Evolutionary conservation across 1,284 basidiomycete genomes (phyloP), one percentile per base, ranked within the genome.

Genomic region (Stereum hirsutum): DNA sequence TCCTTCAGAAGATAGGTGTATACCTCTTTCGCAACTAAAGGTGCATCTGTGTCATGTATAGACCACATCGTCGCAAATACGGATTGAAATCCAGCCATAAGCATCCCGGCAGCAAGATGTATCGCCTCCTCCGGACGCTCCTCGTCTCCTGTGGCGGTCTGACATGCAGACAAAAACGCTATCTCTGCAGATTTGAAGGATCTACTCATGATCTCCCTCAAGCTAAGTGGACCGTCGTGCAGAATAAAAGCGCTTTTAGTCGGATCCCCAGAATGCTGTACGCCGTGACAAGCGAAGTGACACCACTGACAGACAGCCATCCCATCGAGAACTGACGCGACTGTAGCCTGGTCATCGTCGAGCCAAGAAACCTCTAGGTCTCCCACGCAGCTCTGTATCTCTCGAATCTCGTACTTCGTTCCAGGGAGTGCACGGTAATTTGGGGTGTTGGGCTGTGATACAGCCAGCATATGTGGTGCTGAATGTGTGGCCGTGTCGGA

Each of bases 11-110:
- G 33, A n/a, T 35, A 17, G 10, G 33, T 14, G 17, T 35, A 35
- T 4, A 35, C 15, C 10, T 12, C 15, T 2, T 10, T 20, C 11
- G 33, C 33, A 20, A 35, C 33, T n/a, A 12, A 10, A n/a, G 33
- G 33, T 8, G 15, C 33, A 19, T 35, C 33, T 10, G 15, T 20
- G 33, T 35, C 33, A 19, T n/a, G 10, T n/a, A 35, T 35, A 15
- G 33, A 48, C 56, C 56, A 58, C 49, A 56, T 50, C 21, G 55
- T 57, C 14, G 52, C 56, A 24, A 57, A 39, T 14, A 49, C 47
- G 20, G 47, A 43, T n/a, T 45, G 45, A 36, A 43, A 55, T n/a
- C 56, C 56, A 12, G 52, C 48, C 12, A 52, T 46, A 20, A 51
- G 47, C 56, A 58, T 46, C 17, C 50, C 51, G 17, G 54, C 54